Evolutionary conservation across 306 rosid species (phyloP).

Genomic region (Sesbania bispinosa): DNA sequence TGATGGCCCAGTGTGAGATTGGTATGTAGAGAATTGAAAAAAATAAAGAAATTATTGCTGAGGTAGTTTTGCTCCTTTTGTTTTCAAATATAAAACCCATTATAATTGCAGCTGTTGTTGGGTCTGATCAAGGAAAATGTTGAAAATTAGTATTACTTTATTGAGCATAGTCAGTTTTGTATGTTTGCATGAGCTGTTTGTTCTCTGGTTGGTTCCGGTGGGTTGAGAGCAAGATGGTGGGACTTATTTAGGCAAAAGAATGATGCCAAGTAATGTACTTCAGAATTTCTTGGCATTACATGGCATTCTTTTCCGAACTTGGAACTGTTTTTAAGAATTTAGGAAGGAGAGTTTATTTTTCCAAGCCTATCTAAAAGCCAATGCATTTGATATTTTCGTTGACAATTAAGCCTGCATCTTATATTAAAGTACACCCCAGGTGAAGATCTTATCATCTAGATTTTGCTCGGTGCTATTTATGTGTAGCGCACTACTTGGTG

Average conservation of each 20-base stretch:
- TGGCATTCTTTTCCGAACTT: not conserved
- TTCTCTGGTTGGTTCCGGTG: slow-evolving; percentile 14
- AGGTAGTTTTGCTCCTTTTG: slow-evolving; percentile 13
- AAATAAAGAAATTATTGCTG: not conserved
- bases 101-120: slow-evolving; percentile 17
- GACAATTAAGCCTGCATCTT: slow-evolving; percentile 1
- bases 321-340: not conserved
- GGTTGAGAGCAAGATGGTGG: slow-evolving; percentile 22
- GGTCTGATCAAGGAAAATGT: slow-evolving; percentile 30
- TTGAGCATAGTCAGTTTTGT: not conserved
- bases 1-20: slow-evolving; percentile 19
- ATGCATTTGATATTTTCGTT: slow-evolving; percentile 19
- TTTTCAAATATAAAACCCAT: not conserved
- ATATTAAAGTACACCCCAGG: not conserved
- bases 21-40: not conserved
- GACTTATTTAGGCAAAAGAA: slow-evolving; percentile 22
- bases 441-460: slow-evolving; percentile 1
- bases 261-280: slow-evolving; percentile 29
- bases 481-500: slow-evolving; percentile 40
- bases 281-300: not conserved
- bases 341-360: not conserved
- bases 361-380: slow-evolving; percentile 9
- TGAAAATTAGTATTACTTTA: not conserved
- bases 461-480: slow-evolving; percentile 18
- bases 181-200: slow-evolving; percentile 33